Conservation (phyloP, 192 early-diverging fungal genomes). For the Coemansia sp. region DNA sequence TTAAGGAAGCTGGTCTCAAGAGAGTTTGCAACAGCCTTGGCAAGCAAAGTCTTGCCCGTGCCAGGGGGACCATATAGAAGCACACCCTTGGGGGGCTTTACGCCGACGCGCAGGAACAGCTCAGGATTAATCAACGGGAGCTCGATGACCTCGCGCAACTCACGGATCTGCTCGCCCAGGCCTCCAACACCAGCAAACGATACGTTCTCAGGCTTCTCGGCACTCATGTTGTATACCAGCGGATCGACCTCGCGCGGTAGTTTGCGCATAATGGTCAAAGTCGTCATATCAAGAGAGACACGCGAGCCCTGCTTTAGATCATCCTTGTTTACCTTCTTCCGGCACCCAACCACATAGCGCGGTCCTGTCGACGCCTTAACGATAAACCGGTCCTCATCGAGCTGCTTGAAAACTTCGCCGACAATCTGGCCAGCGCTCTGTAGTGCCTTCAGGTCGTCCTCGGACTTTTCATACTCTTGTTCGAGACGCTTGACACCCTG, state of each 20-base stretch:
- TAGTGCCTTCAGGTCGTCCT: constrained; percentile 96
- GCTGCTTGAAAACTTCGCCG: constrained; percentile 96
- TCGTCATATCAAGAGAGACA: constrained; percentile 99
- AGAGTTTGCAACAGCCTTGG: constrained; percentile 95
- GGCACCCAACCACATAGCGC: constrained; percentile 96
- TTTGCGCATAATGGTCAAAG: constrained; percentile 99
- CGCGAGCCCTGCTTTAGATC: constrained; percentile 96
- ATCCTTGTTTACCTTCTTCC: constrained; percentile 90
- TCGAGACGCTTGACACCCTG: constrained; percentile 82
- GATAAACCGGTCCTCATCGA: constrained; percentile 96
- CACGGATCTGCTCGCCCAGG: constrained; percentile 92
- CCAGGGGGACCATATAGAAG: constrained; percentile 95
- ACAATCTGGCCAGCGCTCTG: constrained; percentile 99
- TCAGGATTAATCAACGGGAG: constrained; percentile 98
- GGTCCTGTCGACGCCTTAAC: constrained; percentile 97
- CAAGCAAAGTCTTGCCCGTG: constrained; percentile 97
- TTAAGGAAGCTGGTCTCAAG: constrained; percentile 99
- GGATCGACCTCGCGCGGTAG: constrained; percentile 98
- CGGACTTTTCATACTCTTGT: constrained; percentile 91
- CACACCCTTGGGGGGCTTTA: constrained; percentile 98
- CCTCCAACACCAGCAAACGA: constrained; percentile 98
- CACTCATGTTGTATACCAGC: constrained; percentile 99
- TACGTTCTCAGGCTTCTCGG: constrained; percentile 92
- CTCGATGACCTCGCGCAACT: constrained; percentile 98
- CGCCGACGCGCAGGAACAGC: constrained; percentile 94